Base-by-base conservation (phyloP, 2,329 filamentous ascomycete genomes). In the Neofusicoccum kwambonambiense region DNA sequence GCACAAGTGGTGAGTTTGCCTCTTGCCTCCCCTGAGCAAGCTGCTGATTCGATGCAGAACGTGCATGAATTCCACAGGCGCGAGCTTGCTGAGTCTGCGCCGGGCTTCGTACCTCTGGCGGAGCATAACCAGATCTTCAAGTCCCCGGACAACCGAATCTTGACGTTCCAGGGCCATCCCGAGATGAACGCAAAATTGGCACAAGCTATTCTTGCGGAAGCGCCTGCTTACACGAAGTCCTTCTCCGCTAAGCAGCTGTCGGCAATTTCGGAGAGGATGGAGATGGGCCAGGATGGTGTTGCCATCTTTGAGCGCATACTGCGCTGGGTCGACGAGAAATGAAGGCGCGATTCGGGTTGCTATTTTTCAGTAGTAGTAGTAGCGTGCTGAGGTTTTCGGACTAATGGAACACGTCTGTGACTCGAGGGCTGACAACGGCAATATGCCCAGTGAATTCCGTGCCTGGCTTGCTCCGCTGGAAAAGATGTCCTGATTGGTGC, bases 101-200 rank as follows among this genome's bases (percentile, higher is more conserved):
- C 63, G 39, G 63, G 54, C 19, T 52, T 64, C 22, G 47, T 64
- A 15, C 52, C 63, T 5, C 54, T 64, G 34, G 54, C 37, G 4
- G n/a, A 60, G 35, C n/a, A 52, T 19, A 60, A 60, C 8, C 52
- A 64, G 37, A 60, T 56, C 15, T 60, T 60, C 44, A 58, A 51
- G 35, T 64, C 63, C 27, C 44, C 22, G 4, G 52, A 64, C 54
- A 64, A 64, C 41, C 35, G 52, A 22, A 52, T 64, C 22, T 37
- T 64, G 63, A 64, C 63, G 8, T 64, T 64, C 54, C 63, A 64
- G n/a, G 63, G 63, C 34, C 63, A 64, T 17, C 63, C 63, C 1
- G 63, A 64, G 27, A 60, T 64, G 63, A 64, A n/a, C 31, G 63
- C 63, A 8, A 60, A 60, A 27, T 11, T 64, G 19, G 63, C 54